These are phyloP conservation scores for Eleusine indica DNA, from an alignment of 176 grass and related monocot genomes.

Conservation along the genomic window DNA sequence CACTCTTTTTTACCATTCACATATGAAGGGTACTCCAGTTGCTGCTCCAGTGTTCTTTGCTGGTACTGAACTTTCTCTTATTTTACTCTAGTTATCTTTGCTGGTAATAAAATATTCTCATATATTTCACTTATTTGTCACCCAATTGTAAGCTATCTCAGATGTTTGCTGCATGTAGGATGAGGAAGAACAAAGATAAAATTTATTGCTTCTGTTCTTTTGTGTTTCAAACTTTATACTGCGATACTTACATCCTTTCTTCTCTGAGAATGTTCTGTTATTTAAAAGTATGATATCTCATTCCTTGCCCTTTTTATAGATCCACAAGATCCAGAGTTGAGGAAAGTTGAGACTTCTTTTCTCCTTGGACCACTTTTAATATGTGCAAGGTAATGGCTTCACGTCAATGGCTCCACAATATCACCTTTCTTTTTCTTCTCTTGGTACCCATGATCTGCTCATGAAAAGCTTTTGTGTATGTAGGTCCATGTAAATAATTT, in stretches of 20 bases:
- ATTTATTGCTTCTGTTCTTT: not conserved
- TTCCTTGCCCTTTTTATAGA: constrained; percentile 53
- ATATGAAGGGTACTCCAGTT: constrained; percentile 73
- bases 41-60: constrained; percentile 83
- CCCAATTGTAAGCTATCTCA: constrained; percentile 24
- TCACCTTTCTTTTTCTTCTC: not conserved
- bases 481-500: not conserved
- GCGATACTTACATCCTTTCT: constrained; percentile 1
- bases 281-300: constrained; percentile 12
- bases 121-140: not conserved
- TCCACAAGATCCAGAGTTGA: constrained; percentile 65
- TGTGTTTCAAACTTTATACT: not conserved
- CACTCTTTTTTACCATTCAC: constrained; percentile 86
- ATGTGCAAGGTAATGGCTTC: constrained; percentile 69
- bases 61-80: constrained; percentile 54
- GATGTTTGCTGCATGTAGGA: constrained; percentile 27
- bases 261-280: not conserved
- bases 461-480: constrained; percentile 3
- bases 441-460: constrained; percentile 17
- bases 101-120: constrained; percentile 52
- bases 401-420: not conserved
- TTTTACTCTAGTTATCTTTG: constrained; percentile 80
- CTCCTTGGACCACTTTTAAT: constrained; percentile 82
- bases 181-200: constrained; percentile 12
- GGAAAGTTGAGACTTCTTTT: constrained; percentile 90